Evolutionary conservation across 2,329 filamentous ascomycete species (phyloP).

Genomic region (Arthrobotrys entomopaga): DNA sequence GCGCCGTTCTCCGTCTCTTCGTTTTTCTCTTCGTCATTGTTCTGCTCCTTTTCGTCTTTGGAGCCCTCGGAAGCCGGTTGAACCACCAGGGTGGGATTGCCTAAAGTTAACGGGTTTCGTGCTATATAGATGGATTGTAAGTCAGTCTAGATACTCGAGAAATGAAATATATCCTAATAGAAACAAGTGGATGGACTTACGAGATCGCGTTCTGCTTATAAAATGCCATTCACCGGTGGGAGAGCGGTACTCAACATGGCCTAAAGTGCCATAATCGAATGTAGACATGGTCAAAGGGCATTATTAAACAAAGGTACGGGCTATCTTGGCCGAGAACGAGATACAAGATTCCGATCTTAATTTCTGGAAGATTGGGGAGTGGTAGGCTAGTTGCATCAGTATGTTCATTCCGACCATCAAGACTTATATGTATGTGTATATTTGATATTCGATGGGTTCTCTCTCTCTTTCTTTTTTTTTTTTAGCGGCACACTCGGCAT

Average conservation of each 20-base stretch:
- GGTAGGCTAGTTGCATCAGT: no score
- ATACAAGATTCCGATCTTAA: no score
- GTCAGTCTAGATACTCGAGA: not conserved
- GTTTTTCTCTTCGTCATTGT: no score
- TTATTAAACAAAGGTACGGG: constrained; percentile 14
- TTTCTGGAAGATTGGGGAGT: no score
- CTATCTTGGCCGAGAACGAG: not conserved
- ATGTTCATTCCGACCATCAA: no score
- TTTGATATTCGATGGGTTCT: no score
- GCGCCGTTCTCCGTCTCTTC: no score
- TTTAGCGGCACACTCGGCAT: no score
- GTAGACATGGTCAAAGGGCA: constrained; percentile 40
- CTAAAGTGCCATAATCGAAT: constrained; percentile 52
- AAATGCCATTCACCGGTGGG: constrained; percentile 48
- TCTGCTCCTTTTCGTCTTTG: not conserved
- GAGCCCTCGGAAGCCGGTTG: not conserved
- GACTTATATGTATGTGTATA: no score
- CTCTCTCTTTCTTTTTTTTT: no score
- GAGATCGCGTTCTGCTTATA: constrained; percentile 21
- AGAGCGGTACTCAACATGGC: constrained; percentile 49
- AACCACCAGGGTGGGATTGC: constrained; percentile 21
- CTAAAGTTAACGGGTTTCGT: constrained; percentile 18
- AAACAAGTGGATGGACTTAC: constrained; percentile 23
- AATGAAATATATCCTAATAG: no score
- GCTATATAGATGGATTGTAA: not conserved